These are phyloP conservation scores for Elaeis oleifera DNA, from an alignment of 202 grass and related monocot species.

Conservation along the genomic window DNA sequence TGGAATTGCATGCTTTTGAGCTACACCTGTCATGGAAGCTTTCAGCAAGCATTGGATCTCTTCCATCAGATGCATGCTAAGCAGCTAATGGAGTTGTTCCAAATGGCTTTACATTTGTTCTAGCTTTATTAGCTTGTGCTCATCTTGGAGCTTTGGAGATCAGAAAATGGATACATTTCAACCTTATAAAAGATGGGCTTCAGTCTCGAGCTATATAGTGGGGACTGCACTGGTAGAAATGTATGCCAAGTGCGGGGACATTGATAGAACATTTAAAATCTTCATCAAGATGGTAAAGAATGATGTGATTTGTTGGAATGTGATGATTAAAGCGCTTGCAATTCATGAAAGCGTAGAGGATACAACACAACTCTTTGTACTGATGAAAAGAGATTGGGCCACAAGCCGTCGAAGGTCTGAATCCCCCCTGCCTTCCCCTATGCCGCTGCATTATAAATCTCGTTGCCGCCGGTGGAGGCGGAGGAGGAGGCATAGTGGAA, in stretches of 20 bases:
- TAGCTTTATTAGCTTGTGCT: conserved; percentile 26
- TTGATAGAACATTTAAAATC: conserved; percentile 14
- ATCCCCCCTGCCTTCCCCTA: no score
- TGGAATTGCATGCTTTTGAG: no score
- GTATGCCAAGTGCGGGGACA: conserved; percentile 49
- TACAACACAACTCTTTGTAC: conserved; percentile 29
- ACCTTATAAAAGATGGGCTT: conserved; percentile 30
- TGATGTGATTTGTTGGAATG: conserved; percentile 45
- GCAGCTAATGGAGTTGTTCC: conserved; percentile 13
- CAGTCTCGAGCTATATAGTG: conserved; percentile 19
- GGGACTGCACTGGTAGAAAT: conserved; percentile 37
- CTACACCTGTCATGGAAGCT: no score
- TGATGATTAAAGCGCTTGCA: conserved; percentile 44
- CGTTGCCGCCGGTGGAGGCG: no score
- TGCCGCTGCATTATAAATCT: no score
- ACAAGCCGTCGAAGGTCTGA: no score
- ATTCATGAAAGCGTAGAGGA: conserved; percentile 20
- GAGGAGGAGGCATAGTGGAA: no score
- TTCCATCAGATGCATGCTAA: no score
- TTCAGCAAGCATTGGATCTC: no score
- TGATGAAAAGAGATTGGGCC: conserved; percentile 20
- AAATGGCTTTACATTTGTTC: conserved; percentile 29
- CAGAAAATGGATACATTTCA: conserved; percentile 44
- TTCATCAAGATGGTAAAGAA: conserved; percentile 39
- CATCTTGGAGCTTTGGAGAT: conserved; percentile 30